Conservation (phyloP, 2,329 filamentous ascomycete species). For the Apiospora sp. region DNA sequence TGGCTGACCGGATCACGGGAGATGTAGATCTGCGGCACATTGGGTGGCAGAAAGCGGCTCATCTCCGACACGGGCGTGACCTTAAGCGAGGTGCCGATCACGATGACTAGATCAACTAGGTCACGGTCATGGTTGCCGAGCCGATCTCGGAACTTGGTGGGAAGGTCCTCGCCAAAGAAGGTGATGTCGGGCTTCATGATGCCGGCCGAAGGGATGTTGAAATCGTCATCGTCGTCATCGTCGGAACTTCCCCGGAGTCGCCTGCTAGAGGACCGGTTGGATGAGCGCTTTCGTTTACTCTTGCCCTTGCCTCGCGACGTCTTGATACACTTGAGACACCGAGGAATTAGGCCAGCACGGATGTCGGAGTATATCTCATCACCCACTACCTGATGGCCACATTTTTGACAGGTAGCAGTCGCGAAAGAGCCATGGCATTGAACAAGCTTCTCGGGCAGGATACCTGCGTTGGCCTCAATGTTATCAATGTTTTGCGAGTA, state of each 20-base stretch:
- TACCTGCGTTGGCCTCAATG: conserved; percentile 86
- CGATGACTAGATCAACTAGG: conserved; percentile 86
- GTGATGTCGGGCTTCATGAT: conserved; percentile 98
- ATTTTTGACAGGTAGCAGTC: conserved; percentile 87
- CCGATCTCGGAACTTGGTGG: conserved; percentile 81
- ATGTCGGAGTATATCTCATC: conserved; percentile 83
- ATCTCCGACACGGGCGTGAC: conserved; percentile 96
- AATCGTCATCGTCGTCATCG: conserved; percentile 60
- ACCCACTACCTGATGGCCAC: conserved; percentile 76
- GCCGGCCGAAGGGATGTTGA: conserved; percentile 72
- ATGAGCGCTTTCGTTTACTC: conserved; percentile 63
- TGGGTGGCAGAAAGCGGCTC: conserved; percentile 77
- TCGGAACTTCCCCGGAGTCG: conserved; percentile 55
- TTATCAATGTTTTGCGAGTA: conserved; percentile 99
- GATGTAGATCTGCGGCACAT: conserved; percentile 90
- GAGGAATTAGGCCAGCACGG: conserved; percentile 76
- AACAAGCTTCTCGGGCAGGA: conserved; percentile 81
- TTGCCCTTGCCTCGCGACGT: conserved; percentile 58
- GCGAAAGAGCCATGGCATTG: conserved; percentile 98
- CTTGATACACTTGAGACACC: conserved; percentile 75
- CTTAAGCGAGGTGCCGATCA: conserved; percentile 95
- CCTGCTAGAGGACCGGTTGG: conserved; percentile 46
- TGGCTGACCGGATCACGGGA: conserved; percentile 84
- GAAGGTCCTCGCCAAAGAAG: conserved; percentile 93
- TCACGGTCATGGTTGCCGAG: conserved; percentile 84